Evolutionary conservation across 2,329 filamentous ascomycete species (phyloP), one percentile per base, ranked within the genome.

Genomic region (Thermomyces lanuginosus): DNA sequence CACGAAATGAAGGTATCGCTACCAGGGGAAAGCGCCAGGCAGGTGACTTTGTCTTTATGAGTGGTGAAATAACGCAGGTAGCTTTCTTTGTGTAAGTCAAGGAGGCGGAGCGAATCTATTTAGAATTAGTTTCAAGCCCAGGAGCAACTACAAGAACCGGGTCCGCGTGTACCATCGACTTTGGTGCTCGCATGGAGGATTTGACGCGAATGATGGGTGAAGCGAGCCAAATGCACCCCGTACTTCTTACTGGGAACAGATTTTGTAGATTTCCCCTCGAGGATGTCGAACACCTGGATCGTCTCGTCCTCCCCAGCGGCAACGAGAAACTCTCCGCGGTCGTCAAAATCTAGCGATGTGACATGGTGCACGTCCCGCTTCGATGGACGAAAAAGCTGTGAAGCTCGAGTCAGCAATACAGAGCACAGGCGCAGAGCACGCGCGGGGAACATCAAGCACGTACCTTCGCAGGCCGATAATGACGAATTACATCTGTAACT

Each of bases 171-270:
- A 82, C 77, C 69, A 46, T 98, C 91, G 42, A 91, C 73, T 49
- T 92, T 93, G 8, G 89, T 98, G 48, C 81, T 92, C 27, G 89
- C 84, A 46, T 95, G 93, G 33, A 98, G 74, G 46, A 98, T 82
- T 48, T 81, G 84, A 12, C 81, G 81, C 38, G 75, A 75, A 34
- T 86, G 79, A 49, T 95, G 89, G 1, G 86, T 92, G 53, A 95
- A 98, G 41, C 81, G 78, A 19, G 89, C 89, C 30, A 93, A 67
- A 49, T 92, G 89, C 10, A 82, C 83, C 33, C 89, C 89, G 44
- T 98, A 98, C 51, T 98, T 98, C 49, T 95, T 92, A 56, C 80
- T 91, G 27, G 91, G 73, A 24, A 93, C 66, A 33, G 76, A 76
- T 58, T 95, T 95, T 24, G 82, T 79, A 41, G 83, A 76, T 34